phyloP scores from a whole-genome alignment of 495 filamentous ascomycete genomes.

The Aspergillus biplanus region DNA sequence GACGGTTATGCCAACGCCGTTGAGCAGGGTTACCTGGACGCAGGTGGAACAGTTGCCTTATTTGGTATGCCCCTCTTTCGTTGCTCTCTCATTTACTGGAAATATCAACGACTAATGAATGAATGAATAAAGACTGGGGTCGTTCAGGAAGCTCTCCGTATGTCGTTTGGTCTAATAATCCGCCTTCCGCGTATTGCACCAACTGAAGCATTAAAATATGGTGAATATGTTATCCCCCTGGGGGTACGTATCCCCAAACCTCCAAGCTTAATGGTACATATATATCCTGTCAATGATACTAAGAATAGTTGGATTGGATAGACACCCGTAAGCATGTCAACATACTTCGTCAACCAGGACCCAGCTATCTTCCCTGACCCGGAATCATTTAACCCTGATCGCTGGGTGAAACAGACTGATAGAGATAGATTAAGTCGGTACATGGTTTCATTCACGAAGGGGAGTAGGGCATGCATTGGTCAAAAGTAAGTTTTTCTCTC shows the following conservation, averaged over 20 bases:
- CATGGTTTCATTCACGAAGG: conserved; percentile 49
- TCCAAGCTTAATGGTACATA: conserved; percentile 31
- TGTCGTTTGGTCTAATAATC: conserved; percentile 44
- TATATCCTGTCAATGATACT: background rate
- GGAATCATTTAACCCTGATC: conserved; percentile 49
- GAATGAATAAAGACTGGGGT: conserved; percentile 37
- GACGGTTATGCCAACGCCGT: conserved; percentile 33
- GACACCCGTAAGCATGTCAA: conserved; percentile 49
- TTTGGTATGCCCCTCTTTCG: conserved; percentile 31
- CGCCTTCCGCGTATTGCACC: conserved; percentile 49
- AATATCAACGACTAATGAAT: too few species aligned
- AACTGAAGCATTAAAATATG: conserved; percentile 41
- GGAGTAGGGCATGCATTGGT: conserved; percentile 50
- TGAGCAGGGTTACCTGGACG: conserved; percentile 33
- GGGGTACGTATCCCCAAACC: conserved; percentile 29
- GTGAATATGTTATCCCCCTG: conserved; percentile 39
- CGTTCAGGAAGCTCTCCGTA: conserved; percentile 52
- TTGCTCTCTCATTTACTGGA: too few species aligned
- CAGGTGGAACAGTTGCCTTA: conserved; percentile 57
- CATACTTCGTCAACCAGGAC: conserved; percentile 52
- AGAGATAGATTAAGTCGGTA: conserved; percentile 34
- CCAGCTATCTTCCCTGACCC: conserved; percentile 51
- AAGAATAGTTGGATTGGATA: background rate
- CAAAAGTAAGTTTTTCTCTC: conserved; percentile 38
- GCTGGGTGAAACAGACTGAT: conserved; percentile 43